Base-by-base conservation (phyloP, 148 eudicot species). In the Rheum nobile region DNA sequence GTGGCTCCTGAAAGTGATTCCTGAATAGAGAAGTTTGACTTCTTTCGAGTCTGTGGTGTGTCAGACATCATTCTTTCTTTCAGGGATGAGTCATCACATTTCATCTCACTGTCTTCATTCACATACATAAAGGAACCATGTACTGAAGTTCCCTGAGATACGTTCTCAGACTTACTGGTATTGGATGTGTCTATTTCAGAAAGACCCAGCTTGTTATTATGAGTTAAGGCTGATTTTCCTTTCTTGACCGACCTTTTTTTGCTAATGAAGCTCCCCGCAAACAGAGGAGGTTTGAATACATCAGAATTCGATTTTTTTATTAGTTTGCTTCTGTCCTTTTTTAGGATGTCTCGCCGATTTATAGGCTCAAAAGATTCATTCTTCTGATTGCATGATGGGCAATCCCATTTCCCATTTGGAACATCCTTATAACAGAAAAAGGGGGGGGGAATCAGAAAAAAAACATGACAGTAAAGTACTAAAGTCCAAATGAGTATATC, bases 341-440 rank as follows among this genome's bases (percentile, higher is more conserved):
- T 48, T 34, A 72, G 50, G 67, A 83, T 77, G 61, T 86, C 90
- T 63, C 38, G 79, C 74, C 82, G 80, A 52, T 50, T 72, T 42
- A 68, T 71, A 39, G 77, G 74, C 77, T 76, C 87, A 24, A 75
- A 71, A 17, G 81, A 71, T 75, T 85, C 83, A 71, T 32, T 79
- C 76, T 83, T 81, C 76, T 78, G 75, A 59, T 42, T 75, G 81
- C 98, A 94, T 72, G 52, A 75, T 21, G 93, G 87, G 68, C 98
- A 95, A 73, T 86, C 80, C 98, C 98, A 95, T 85, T 89, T 90
- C 72, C 97, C 98, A 67, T 74, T 81, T 32, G 98, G 98, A 71
- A 91, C 87, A 28, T 80, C 83, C 97, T 95, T 79, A 74, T 79
- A 68, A 81, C n/a, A 57, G 26, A 71, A 48, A 57, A 34, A 67